These are phyloP conservation scores for Epichloe coenophiala DNA, from an alignment of 2,329 filamentous ascomycete species.

Conservation along the genomic window DNA sequence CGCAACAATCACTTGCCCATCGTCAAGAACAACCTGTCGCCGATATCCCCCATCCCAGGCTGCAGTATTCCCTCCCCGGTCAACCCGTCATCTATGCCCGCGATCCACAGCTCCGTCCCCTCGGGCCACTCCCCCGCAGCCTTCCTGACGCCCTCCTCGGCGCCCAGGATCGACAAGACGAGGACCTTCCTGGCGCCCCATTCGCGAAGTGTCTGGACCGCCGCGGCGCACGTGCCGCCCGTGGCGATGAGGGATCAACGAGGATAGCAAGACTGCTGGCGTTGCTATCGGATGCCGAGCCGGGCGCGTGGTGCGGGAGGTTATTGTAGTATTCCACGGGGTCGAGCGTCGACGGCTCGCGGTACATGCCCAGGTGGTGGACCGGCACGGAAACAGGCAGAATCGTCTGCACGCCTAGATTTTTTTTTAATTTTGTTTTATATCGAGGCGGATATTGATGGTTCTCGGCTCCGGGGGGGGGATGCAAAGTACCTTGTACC, in stretches of 20 bases:
- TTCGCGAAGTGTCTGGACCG: slow-evolving; percentile 76
- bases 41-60: slow-evolving; percentile 75
- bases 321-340: slow-evolving; percentile 98
- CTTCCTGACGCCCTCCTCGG: slow-evolving; percentile 51
- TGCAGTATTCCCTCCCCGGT: slow-evolving; percentile 79
- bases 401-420: slow-evolving; percentile 60
- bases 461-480: too few species aligned
- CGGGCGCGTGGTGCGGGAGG: slow-evolving; percentile 57
- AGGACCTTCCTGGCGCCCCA: slow-evolving; percentile 82
- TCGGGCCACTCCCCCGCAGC: slow-evolving; percentile 71
- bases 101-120: slow-evolving; percentile 68
- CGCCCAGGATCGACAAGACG: slow-evolving; percentile 63
- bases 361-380: slow-evolving; percentile 90
- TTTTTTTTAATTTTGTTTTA: too few species aligned
- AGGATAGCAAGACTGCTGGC: slow-evolving; percentile 57
- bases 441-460: too few species aligned
- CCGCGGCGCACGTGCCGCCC: slow-evolving; percentile 76
- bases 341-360: slow-evolving; percentile 72
- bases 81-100: slow-evolving; percentile 60
- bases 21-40: slow-evolving; percentile 79
- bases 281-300: slow-evolving; percentile 17
- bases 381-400: slow-evolving; percentile 70
- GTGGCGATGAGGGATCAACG: slow-evolving; percentile 89
- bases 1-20: slow-evolving; percentile 12
- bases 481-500: slow-evolving; percentile 51